Percentiles rank a stretch among this genome's conserved stretches.
Evolutionary conservation across 257 asterid species (phyloP).

Genomic region (Paulownia fortunei): DNA sequence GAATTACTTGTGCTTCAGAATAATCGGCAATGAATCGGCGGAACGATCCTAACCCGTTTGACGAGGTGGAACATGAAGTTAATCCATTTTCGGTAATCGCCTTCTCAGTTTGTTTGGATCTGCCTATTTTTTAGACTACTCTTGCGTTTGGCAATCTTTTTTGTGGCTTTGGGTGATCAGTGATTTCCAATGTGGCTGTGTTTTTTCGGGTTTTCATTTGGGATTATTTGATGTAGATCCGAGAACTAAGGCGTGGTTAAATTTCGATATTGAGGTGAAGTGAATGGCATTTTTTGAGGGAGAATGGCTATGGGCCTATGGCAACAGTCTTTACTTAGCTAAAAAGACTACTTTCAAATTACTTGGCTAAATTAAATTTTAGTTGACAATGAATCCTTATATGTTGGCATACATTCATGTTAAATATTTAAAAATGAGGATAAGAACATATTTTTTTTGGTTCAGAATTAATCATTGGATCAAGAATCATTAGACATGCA

Average conservation of each 20-base stretch:
- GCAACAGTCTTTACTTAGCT: neutral
- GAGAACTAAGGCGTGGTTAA: neutral
- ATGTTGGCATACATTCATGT: neutral
- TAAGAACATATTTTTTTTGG: neutral
- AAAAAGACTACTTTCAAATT: neutral
- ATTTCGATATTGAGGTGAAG: neutral
- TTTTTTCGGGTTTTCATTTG: neutral
- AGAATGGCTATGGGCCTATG: neutral
- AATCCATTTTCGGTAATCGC: slow-evolving; percentile 70
- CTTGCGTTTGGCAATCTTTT: neutral
- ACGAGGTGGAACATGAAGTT: slow-evolving; percentile 64
- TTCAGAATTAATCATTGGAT: neutral
- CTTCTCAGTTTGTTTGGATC: slow-evolving; percentile 22
- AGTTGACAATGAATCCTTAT: neutral
- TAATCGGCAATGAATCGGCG: slow-evolving; percentile 46
- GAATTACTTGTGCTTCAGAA: neutral
- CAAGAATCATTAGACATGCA: neutral
- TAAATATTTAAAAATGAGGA: neutral
- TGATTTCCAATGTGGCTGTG: neutral
- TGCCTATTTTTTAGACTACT: slow-evolving; percentile 6
- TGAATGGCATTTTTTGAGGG: neutral
- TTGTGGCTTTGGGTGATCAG: neutral
- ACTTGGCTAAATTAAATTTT: neutral
- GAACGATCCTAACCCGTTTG: slow-evolving; percentile 66
- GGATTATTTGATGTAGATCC: neutral